A percentile compares a stretch with the other conserved stretches of the same genome.
Evolutionary conservation across 164 flowering plant species (phyloP).

Genomic region (Santalum album): DNA sequence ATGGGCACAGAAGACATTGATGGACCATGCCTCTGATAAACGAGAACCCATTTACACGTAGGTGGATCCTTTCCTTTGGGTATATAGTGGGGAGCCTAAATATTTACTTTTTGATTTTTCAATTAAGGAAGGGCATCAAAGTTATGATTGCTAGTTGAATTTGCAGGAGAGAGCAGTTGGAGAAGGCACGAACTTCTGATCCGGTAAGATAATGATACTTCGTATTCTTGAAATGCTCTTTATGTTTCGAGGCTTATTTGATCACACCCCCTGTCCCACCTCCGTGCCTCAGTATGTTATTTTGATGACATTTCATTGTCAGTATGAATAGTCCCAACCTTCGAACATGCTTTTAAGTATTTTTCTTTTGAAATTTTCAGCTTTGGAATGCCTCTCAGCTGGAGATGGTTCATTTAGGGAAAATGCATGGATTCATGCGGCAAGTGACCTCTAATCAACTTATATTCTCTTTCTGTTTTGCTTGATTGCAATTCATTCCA

Average conservation of each 20-base stretch:
- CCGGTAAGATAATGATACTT: constrained; percentile 48
- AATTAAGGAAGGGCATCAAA: neutral
- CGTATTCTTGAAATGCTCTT: too few relatives aligned
- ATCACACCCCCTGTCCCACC: too few relatives aligned
- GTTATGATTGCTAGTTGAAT: constrained; percentile 8
- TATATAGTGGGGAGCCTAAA: neutral
- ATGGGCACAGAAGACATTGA: constrained; percentile 84
- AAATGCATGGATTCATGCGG: constrained; percentile 99
- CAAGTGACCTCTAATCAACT: constrained; percentile 29
- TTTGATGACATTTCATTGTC: too few relatives aligned
- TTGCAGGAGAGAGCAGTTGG: constrained; percentile 81
- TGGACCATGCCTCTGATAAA: constrained; percentile 82
- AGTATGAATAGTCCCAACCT: too few relatives aligned
- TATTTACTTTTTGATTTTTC: constrained; percentile 1
- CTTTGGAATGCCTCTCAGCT: constrained; percentile 97
- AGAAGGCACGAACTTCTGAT: constrained; percentile 88
- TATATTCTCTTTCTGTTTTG: neutral
- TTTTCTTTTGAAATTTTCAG: constrained; percentile 29
- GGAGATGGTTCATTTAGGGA: constrained; percentile 89
- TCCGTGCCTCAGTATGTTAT: too few relatives aligned
- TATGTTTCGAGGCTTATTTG: too few relatives aligned
- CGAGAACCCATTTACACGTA: constrained; percentile 84
- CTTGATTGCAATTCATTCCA: neutral
- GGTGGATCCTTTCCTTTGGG: constrained; percentile 11
- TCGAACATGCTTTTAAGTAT: too few relatives aligned